Base-by-base conservation (phyloP, 1,284 basidiomycete species). In the Grifola frondosa region DNA sequence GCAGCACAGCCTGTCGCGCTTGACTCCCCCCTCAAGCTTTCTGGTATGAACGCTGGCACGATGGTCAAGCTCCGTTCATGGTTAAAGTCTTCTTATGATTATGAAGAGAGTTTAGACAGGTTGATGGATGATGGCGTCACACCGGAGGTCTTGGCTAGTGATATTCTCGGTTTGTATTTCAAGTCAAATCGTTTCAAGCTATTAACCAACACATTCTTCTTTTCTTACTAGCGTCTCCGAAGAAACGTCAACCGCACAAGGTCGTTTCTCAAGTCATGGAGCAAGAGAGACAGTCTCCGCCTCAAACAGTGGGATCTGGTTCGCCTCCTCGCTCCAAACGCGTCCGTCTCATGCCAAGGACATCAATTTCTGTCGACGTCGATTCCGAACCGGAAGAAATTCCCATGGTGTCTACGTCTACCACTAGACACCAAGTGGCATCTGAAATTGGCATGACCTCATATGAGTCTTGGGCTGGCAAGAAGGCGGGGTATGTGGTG, bases 381-480 rank as follows among this genome's bases (percentile, higher is more conserved):
- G 44, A 46, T 4, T 44, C 48, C n/a, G 47, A 48, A 20, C 44
- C 48, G 3, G 52, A 54, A 10, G 50, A 55, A 28, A 31, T 53
- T 21, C 46, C 53, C 16, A 9, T 50, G 11, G 21, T 40, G 15
- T 49, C 57, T 15, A 42, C 42, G 15, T 40, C 45, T 30, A 42
- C 41, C 12, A 51, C 37, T 41, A 47, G 53, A 35, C 48, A 50
- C 20, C 36, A 50, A 17, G 44, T 48, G 24, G 42, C 48, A 25
- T 35, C 45, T 7, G 55, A 60, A 41, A 53, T 58, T 30, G 57
- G 58, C 22, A 58, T 60, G 57, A 53, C 56, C 1, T 43, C 58
- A 10, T 58, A 50, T 44, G 54, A 58, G 24, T 56, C 53, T 1
- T 58, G 57, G 57, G 49, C 55, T 6, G 54, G 50, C 45, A 60